These are phyloP conservation scores for Trichoderma guizhouense DNA, from an alignment of 2,329 filamentous ascomycete species.

Conservation along the genomic window DNA sequence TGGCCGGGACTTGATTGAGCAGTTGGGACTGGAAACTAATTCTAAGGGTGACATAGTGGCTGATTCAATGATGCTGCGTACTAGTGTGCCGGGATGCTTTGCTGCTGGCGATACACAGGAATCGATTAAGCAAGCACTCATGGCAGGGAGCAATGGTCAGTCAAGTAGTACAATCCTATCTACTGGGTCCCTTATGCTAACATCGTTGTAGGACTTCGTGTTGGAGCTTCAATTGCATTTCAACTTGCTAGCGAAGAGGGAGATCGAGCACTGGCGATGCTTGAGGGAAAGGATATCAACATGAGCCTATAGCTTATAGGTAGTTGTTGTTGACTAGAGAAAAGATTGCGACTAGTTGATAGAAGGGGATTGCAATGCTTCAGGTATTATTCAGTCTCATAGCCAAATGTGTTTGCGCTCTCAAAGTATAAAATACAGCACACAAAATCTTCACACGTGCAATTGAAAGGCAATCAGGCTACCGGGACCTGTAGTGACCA, in stretches of 20 bases:
- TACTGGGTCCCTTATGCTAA: not conserved
- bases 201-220: conserved; percentile 1
- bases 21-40: conserved; percentile 38
- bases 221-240: conserved; percentile 11
- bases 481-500: not conserved
- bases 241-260: conserved; percentile 15
- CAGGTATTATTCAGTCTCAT: not conserved
- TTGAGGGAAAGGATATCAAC: not conserved
- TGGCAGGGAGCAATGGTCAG: conserved; percentile 17
- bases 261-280: not conserved
- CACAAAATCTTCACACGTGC: not conserved
- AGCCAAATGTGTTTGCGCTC: not conserved
- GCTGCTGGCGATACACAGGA: conserved; percentile 48
- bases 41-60: conserved; percentile 43
- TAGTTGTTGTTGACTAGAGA: too few species aligned
- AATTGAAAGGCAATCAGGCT: not conserved
- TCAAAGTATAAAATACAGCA: not conserved
- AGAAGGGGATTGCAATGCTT: not conserved
- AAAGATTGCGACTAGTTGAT: too few species aligned
- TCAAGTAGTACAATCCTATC: not conserved
- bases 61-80: conserved; percentile 45
- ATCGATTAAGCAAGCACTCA: conserved; percentile 17
- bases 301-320: not conserved
- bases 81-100: conserved; percentile 49
- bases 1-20: conserved; percentile 42